Evolutionary conservation across 164 flowering plant species (phyloP), one percentile per base, ranked within the genome.

Genomic region (Macadamia integrifolia): DNA sequence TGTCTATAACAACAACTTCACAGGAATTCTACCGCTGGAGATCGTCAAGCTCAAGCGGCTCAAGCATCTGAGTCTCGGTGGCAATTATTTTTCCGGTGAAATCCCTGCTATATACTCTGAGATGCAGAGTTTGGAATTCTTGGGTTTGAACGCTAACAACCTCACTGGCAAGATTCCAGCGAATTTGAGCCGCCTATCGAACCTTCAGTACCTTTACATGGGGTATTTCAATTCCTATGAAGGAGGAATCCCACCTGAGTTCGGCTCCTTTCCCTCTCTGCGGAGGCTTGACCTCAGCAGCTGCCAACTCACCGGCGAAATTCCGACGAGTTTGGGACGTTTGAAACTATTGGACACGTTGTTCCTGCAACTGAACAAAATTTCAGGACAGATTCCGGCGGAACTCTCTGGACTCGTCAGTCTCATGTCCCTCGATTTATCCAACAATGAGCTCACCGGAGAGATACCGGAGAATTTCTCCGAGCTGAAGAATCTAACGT

Each of bases 51-150:
- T 88, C 58, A 76, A 80, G 64, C 77, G 78, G 9, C 69, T 94
- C 35, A 78, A 68, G 56, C 74, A 81, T 46, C 77, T 94, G 6
- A 65, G 66, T 28, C 76, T 93, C 28, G 97, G 87, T 11, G 98
- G 97, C 12, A 91, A 91, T 76, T 91, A 68, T 74, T 86, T 93
- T 71, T 29, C 80, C 64, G 98, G 98, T 10, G 69, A 64, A 9
- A 89, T 93, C 32, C 98, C 94, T 14, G 82, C 66, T 6, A 62
- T 29, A 0, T 91, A 81, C 74, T 77, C 89, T 0, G 83, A 84
- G 42, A 73, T 93, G 23, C 63, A 66, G 76, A 79, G 82, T 66
- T 77, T 93, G 78, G 86, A 83, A 75, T 81, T 44, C 48, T 57
- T 93, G 13, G 88, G 84, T 3, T 56, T 93, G 46, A 85, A 84